Conservation (phyloP, 163 green algal species). For the Scenedesmus sp. region DNA sequence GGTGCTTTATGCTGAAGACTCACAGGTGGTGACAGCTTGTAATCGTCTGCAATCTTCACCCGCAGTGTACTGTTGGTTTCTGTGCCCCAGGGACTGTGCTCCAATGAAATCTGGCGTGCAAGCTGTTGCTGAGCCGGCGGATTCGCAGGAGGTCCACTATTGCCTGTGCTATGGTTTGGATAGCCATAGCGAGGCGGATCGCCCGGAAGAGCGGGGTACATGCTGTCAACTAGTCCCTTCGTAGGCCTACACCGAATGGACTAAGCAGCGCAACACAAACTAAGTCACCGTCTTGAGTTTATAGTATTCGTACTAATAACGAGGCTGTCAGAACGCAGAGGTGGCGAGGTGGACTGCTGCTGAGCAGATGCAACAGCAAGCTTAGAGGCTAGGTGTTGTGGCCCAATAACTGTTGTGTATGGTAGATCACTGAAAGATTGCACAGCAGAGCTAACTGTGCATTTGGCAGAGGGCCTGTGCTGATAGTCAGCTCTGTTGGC, state of each 20-base stretch:
- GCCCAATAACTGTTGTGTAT: too few species aligned
- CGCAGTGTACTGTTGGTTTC: constrained; percentile 45
- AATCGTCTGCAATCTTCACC: constrained; percentile 59
- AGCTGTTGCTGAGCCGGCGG: neutral
- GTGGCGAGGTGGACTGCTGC: too few species aligned
- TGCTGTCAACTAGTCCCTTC: neutral
- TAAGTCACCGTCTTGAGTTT: neutral
- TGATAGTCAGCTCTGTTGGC: too few species aligned
- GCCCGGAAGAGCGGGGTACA: constrained; percentile 35
- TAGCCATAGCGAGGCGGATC: constrained; percentile 6
- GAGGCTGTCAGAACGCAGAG: too few species aligned
- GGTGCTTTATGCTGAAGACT: neutral
- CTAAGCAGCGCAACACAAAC: too few species aligned
- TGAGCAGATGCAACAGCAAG: too few species aligned
- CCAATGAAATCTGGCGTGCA: constrained; percentile 15
- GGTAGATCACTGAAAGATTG: too few species aligned
- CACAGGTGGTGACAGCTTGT: constrained; percentile 45
- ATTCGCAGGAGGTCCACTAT: constrained; percentile 4
- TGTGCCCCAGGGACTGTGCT: constrained; percentile 31
- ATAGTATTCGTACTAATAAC: too few species aligned
- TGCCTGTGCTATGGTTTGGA: neutral
- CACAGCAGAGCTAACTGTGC: too few species aligned
- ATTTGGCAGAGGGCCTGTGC: too few species aligned
- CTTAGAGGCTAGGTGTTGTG: too few species aligned
- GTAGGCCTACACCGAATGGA: too few species aligned